These are phyloP conservation scores for Ganoderma sp. DNA, from an alignment of 1,284 basidiomycete genomes.

Conservation along the genomic window DNA sequence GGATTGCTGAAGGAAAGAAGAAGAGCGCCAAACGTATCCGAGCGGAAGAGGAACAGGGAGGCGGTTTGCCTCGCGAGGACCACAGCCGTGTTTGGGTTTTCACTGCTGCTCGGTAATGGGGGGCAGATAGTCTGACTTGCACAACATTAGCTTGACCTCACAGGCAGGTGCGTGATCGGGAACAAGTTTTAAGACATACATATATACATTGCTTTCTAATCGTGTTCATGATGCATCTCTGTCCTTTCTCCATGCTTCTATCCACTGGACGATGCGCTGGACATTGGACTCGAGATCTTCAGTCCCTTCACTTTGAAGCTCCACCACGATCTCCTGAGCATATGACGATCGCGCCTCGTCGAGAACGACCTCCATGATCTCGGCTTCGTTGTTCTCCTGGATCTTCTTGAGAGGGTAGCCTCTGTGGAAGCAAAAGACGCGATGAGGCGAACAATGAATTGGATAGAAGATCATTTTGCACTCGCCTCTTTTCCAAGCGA, in stretches of 20 bases:
- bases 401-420: slow-evolving; percentile 93
- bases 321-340: slow-evolving; percentile 84
- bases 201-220: slow-evolving; percentile 14
- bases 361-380: slow-evolving; percentile 95
- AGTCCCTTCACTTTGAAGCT: slow-evolving; percentile 79
- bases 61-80: slow-evolving; percentile 44
- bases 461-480: slow-evolving; percentile 22
- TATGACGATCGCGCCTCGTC: slow-evolving; percentile 92
- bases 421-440: slow-evolving; percentile 49
- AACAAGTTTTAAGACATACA: slow-evolving; percentile 4
- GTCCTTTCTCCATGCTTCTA: slow-evolving; percentile 76
- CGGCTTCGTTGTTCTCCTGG: slow-evolving; percentile 97
- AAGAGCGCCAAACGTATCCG: slow-evolving; percentile 48
- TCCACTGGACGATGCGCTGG: slow-evolving; percentile 85
- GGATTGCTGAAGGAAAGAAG: slow-evolving; percentile 55
- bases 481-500: slow-evolving; percentile 89
- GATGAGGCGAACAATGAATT: not conserved
- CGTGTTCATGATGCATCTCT: slow-evolving; percentile 17
- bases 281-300: slow-evolving; percentile 91
- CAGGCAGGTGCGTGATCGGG: not conserved
- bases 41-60: slow-evolving; percentile 42
- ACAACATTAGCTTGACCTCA: not conserved
- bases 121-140: not conserved
- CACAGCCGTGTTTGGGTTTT: slow-evolving; percentile 40
- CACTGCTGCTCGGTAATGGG: not conserved